Base-by-base conservation (phyloP, 805 yeast genomes). In the Nakazawaea wyomingensis region DNA sequence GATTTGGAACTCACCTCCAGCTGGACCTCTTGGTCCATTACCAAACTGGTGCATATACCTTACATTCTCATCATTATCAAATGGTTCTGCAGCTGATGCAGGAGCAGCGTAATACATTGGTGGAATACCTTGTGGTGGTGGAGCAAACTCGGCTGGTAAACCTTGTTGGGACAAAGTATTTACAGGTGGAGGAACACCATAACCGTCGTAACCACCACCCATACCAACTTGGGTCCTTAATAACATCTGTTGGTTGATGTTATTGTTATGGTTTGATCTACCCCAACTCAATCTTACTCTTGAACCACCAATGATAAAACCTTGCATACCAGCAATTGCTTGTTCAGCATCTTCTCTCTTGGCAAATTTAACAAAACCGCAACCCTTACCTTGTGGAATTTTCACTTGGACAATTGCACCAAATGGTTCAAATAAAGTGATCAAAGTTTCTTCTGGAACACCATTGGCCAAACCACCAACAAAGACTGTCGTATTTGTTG, bases 251-350 rank as follows among this genome's bases (percentile, higher is more conserved):
- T 37, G 48, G 22, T 46, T 42, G 14, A 30, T 42, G 28, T 40
- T 34, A 34, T 49, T 50, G 39, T 50, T 56, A 40, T 46, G 48
- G 43, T 51, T 56, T 5, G 71, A 71, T 53, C 85, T 69, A 37
- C 91, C 91, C 93, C 93, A 85, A 39, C 86, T 76, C 39, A 85
- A 63, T 49, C 90, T 64, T 19, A 85, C 79, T 47, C 90, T 70
- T 41, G 80, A 74, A 3, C 89, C 90, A n/a, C 82, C 83, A 47
- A 85, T 77, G 19, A 78, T 68, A 55, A 78, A 84, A 1, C 95
- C 95, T 60, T 85, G 88, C 85, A 85, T 78, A 3, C 82, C 81
- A 32, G 78, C 74, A 43, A 85, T 82, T 5, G 95, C 88, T 32
- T 77, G 80, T 59, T 83, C 87, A 1, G 93, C 93, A 52, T 82